phyloP scores from a whole-genome alignment of 2,329 filamentous ascomycete species.

The Calonectria pseudoturangicola region DNA sequence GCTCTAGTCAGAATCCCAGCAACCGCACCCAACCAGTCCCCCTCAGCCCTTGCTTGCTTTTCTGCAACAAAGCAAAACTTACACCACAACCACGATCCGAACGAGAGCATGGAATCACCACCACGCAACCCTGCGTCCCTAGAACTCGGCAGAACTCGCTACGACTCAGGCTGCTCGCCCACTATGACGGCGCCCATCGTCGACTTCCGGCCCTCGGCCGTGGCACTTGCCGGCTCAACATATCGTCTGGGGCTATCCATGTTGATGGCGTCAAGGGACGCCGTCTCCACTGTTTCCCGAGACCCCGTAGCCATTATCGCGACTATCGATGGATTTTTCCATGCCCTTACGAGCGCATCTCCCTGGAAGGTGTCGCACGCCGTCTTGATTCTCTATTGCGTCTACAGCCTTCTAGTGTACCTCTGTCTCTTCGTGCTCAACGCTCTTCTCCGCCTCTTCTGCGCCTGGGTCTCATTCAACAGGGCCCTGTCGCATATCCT shows the following conservation, averaged over 20 bases:
- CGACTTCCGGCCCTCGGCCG: background rate
- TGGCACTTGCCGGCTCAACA: constrained; percentile 14
- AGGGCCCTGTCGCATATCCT: background rate
- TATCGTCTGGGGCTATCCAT: constrained; percentile 13
- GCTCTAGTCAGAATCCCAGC: constrained; percentile 18
- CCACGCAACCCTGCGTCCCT: background rate
- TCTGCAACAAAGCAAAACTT: constrained; percentile 16
- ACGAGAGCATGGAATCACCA: background rate
- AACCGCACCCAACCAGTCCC: background rate
- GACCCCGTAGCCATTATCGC: constrained; percentile 19
- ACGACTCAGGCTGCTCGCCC: constrained; percentile 13
- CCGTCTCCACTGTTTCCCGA: constrained; percentile 25
- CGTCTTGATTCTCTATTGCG: background rate
- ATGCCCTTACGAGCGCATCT: background rate
- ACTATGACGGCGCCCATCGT: background rate
- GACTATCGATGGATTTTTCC: constrained; percentile 16
- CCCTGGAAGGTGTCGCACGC: constrained; percentile 11
- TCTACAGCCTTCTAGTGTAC: background rate
- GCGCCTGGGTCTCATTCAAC: constrained; percentile 1
- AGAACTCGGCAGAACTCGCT: constrained; percentile 5
- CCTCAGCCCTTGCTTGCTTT: too few species aligned
- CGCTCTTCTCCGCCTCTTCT: background rate
- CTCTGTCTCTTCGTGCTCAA: constrained; percentile 1
- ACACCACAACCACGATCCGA: background rate
- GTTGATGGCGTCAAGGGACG: constrained; percentile 14